Base-by-base conservation (phyloP, 768 basidiomycete genomes). In the Tubosaeta sp. region DNA sequence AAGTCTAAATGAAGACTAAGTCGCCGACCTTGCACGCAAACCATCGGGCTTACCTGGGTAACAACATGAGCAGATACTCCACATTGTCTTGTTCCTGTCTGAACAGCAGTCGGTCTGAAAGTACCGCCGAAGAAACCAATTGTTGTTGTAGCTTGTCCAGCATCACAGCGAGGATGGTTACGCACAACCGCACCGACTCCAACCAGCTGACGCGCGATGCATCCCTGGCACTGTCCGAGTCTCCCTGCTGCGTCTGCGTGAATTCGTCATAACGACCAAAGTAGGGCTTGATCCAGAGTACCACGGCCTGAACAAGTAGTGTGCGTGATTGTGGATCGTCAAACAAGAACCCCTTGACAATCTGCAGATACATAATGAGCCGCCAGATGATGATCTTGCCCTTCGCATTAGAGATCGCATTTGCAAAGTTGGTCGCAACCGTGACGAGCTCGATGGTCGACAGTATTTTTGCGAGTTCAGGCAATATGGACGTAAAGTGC, bases 351-450 rank as follows among this genome's bases (percentile, higher is more conserved):
- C 88, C 84, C 61, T 90, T 88, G 25, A 93, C 90, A 53, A 97
- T 83, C 62, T 95, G 93, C 34, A 95, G 77, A 64, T 94, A 91
- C 83, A 97, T 87, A 60, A 95, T 86, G 43, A 98, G 78, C 68
- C 94, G 94, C 87, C 92, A 92, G 50, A 93, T 86, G 48, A 91
- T 82, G 43, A 95, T 89, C 65, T 90, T 93, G 26, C 94, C 91
- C 65, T 87, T 93, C 29, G 77, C 79, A 8, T 79, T 76, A 7
- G 81, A 81, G 43, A 94, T 79, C 7, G 92, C 83, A 51, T 92
- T 91, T 6, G 90, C 88, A 69, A 97, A 97, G 14, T 83, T 82
- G 16, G 92, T 91, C 11, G 85, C 85, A 54, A 95, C 82, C 12
- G 89, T 83, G 25, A 95, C 91, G 10, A 97, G 82, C 65, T 97